Evolutionary conservation across 1,284 basidiomycete genomes (phyloP).

Genomic region (Erythrobasidium hasegawianum): DNA sequence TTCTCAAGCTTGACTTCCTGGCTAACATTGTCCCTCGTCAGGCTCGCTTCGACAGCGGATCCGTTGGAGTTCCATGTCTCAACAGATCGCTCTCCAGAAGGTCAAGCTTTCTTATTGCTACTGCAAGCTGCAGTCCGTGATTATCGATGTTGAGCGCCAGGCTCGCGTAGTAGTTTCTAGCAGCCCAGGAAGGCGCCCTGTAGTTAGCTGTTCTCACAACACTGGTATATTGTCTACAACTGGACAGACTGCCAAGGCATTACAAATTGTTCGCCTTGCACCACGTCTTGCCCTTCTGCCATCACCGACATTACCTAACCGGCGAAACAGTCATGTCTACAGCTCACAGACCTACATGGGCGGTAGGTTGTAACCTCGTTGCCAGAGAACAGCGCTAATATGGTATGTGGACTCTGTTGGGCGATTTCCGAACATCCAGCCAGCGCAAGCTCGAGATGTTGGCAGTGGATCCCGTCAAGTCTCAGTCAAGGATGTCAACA

Average conservation of each 20-base stretch:
- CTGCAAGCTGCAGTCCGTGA: conserved; percentile 68
- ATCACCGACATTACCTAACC: background rate
- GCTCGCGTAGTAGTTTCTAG: too few relatives aligned
- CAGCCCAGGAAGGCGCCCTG: too few relatives aligned
- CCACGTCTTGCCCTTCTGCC: too few relatives aligned
- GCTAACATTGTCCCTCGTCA: conserved; percentile 26
- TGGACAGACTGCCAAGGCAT: too few relatives aligned
- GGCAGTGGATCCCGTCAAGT: conserved; percentile 75
- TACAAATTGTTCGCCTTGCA: too few relatives aligned
- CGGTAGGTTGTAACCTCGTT: conserved; percentile 43
- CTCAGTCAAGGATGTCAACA: conserved; percentile 82
- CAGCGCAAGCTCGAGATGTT: conserved; percentile 63
- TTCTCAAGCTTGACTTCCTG: conserved; percentile 23
- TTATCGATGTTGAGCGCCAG: conserved; percentile 48
- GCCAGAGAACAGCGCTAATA: conserved; percentile 2
- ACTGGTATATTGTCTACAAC: too few relatives aligned
- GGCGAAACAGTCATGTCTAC: conserved; percentile 38
- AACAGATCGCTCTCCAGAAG: conserved; percentile 59
- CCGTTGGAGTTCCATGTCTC: conserved; percentile 58
- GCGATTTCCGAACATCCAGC: background rate
- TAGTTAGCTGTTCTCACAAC: too few relatives aligned
- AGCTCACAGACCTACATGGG: conserved; percentile 46
- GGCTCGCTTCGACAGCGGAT: conserved; percentile 48
- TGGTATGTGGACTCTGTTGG: background rate
- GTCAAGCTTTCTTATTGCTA: conserved; percentile 67